Conservation (phyloP, 2,329 filamentous ascomycete genomes). For the Neofusicoccum laricinum region DNA sequence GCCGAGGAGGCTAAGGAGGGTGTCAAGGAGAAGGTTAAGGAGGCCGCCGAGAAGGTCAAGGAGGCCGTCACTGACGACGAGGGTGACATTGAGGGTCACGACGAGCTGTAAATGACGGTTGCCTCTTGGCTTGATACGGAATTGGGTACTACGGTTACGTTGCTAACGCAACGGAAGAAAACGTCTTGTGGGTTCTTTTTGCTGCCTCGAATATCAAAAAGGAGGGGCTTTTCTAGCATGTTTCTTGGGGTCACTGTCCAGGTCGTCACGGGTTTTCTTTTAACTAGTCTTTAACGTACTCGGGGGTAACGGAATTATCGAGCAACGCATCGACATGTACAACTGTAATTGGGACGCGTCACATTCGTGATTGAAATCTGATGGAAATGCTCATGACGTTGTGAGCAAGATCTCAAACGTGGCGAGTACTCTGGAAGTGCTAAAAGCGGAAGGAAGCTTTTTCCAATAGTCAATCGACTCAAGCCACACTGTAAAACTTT, state of each 20-base stretch:
- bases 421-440: too few species aligned
- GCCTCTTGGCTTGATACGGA: background rate
- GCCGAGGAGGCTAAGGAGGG: conserved; percentile 37
- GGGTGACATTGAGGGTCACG: conserved; percentile 49
- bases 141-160: background rate
- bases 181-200: background rate
- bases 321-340: background rate
- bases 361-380: background rate
- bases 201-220: conserved; percentile 5
- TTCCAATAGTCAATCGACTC: too few species aligned
- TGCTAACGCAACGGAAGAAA: conserved; percentile 7
- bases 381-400: background rate
- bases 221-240: background rate
- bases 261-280: background rate
- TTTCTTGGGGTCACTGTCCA: background rate
- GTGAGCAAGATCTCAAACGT: too few species aligned
- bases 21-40: conserved; percentile 34
- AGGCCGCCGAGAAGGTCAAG: conserved; percentile 34
- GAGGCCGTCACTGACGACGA: conserved; percentile 27
- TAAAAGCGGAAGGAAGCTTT: too few species aligned
- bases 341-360: background rate
- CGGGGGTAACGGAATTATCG: background rate
- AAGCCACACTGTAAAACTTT: too few species aligned
- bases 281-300: background rate
- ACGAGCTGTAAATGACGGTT: conserved; percentile 65